These are phyloP conservation scores for Stygiomarasmius scandens DNA, from an alignment of 1,284 basidiomycete species.

Conservation along the genomic window DNA sequence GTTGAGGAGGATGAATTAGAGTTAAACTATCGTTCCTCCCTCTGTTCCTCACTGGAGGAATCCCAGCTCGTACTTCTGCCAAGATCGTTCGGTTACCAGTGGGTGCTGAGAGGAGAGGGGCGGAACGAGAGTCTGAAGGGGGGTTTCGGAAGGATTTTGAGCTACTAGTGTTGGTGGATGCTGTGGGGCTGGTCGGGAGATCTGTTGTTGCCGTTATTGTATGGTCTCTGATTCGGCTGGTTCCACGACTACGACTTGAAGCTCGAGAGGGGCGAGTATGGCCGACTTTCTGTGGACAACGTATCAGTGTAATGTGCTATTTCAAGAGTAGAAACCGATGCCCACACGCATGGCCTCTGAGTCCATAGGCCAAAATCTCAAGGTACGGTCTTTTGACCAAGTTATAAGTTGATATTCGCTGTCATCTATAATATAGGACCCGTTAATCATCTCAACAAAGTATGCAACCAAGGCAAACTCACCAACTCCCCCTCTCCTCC, in stretches of 20 bases:
- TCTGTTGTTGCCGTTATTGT: constrained; percentile 27
- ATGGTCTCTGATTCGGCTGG: constrained; percentile 14
- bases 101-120: constrained; percentile 62
- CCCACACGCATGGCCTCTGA: constrained; percentile 67
- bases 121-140: constrained; percentile 38
- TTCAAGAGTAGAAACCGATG: too few species aligned
- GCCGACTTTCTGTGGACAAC: constrained; percentile 45
- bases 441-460: background rate
- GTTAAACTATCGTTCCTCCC: constrained; percentile 16
- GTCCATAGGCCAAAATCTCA: constrained; percentile 91
- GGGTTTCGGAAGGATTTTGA: constrained; percentile 55
- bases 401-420: constrained; percentile 92
- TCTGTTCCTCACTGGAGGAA: constrained; percentile 41
- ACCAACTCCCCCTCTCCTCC: constrained; percentile 74
- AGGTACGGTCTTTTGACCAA: constrained; percentile 94
- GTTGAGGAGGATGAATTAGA: background rate
- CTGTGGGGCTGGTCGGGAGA: too few species aligned
- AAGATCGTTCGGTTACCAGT: constrained; percentile 67
- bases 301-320: too few species aligned
- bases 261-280: constrained; percentile 33
- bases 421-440: constrained; percentile 43
- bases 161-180: too few species aligned
- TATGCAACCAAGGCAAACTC: constrained; percentile 23
- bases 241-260: constrained; percentile 22
- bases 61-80: constrained; percentile 65